Evolutionary conservation across 345 rosid species (phyloP).

Genomic region (Salix udensis): DNA sequence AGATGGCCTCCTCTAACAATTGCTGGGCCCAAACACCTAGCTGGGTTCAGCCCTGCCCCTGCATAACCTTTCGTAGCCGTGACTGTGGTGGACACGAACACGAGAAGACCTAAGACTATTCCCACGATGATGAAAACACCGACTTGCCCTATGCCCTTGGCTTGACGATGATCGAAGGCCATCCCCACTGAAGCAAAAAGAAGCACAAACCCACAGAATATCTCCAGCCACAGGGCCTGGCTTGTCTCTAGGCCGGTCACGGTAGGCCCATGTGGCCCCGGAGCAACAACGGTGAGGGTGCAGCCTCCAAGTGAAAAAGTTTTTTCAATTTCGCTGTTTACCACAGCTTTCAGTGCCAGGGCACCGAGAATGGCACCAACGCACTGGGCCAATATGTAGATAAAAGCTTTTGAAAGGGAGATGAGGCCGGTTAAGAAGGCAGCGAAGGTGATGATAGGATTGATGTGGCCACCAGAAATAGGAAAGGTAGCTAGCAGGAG

Average conservation of each 20-base stretch:
- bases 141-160: slow-evolving; percentile 31
- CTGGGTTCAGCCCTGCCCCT: slow-evolving; percentile 51
- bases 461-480: slow-evolving; percentile 44
- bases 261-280: slow-evolving; percentile 29
- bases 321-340: slow-evolving; percentile 14
- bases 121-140: slow-evolving; percentile 32
- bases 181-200: slow-evolving; percentile 39
- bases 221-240: slow-evolving; percentile 34
- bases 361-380: slow-evolving; percentile 36
- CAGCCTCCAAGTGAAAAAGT: slow-evolving; percentile 40
- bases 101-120: slow-evolving; percentile 29
- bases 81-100: slow-evolving; percentile 39
- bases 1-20: slow-evolving; percentile 24
- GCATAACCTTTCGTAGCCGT: slow-evolving; percentile 39
- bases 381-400: slow-evolving; percentile 38
- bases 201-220: slow-evolving; percentile 34
- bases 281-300: slow-evolving; percentile 17
- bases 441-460: slow-evolving; percentile 34
- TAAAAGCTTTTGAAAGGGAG: slow-evolving; percentile 19
- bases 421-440: slow-evolving; percentile 30
- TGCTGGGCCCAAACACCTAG: slow-evolving; percentile 46
- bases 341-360: slow-evolving; percentile 25
- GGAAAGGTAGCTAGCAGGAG: slow-evolving; percentile 29
- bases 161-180: slow-evolving; percentile 42
- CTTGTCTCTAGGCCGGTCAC: slow-evolving; percentile 11